Percentiles rank a stretch among this genome's conserved stretches.
Conservation (phyloP, 2,329 filamentous ascomycete species). For the Coniochaeta sp. region DNA sequence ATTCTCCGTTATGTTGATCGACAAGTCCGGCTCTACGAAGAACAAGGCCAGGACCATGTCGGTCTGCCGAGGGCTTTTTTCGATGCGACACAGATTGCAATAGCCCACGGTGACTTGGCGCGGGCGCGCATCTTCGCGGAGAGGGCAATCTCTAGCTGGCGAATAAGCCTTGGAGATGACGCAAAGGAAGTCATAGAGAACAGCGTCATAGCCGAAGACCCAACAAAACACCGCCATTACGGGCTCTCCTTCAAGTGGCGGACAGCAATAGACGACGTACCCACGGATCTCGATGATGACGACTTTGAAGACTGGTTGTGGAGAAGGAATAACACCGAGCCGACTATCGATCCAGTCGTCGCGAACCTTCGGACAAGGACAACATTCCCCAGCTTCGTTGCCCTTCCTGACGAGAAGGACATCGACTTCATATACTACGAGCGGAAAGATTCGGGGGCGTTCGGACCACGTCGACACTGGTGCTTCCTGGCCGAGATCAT, state of each 20-base stretch:
- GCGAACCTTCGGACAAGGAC: not conserved
- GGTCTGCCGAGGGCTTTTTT: not conserved
- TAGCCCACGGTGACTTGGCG: not conserved
- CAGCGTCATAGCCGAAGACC: not conserved
- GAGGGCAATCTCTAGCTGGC: not conserved
- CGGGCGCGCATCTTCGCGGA: not conserved
- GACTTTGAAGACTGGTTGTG: conserved; percentile 4
- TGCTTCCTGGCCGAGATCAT: not conserved
- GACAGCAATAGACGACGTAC: not conserved
- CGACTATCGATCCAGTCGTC: not conserved
- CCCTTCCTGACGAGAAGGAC: not conserved
- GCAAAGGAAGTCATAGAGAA: not conserved
- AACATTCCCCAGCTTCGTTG: not conserved
- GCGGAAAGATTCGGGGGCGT: not conserved
- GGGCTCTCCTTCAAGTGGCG: not conserved
- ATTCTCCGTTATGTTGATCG: not conserved
- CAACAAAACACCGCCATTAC: not conserved
- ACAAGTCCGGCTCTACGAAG: not conserved
- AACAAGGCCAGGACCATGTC: not conserved
- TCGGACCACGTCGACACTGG: not conserved
- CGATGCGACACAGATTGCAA: not conserved
- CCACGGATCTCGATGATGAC: not conserved
- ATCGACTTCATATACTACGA: not conserved
- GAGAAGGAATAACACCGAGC: not conserved
- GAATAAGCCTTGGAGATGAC: not conserved